Conservation (phyloP, 148 eudicot genomes). For the Rhododendron ferrugineum region DNA sequence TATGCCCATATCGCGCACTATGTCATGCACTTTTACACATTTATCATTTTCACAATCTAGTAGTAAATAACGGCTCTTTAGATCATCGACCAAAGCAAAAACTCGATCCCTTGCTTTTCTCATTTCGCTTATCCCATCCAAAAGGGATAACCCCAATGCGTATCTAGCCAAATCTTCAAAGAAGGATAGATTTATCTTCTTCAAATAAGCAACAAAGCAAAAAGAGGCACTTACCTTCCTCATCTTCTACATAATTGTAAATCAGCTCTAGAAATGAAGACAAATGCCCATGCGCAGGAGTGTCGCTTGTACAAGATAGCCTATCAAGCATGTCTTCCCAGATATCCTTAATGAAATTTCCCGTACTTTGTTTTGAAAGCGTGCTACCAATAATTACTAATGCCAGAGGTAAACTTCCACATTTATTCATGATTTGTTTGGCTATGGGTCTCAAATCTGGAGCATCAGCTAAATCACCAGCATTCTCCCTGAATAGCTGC, state of each 20-base stretch:
- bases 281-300: background rate
- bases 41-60: background rate
- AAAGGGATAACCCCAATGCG: conserved; percentile 26
- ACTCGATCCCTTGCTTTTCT: conserved; percentile 35
- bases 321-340: conserved; percentile 34
- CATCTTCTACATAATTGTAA: conserved; percentile 25
- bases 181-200: conserved; percentile 32
- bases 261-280: conserved; percentile 27
- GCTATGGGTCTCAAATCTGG: conserved; percentile 21
- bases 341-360: background rate
- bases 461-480: conserved; percentile 22
- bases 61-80: conserved; percentile 31
- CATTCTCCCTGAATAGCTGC: conserved; percentile 31
- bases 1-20: conserved; percentile 12
- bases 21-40: background rate
- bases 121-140: conserved; percentile 16
- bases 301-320: conserved; percentile 19
- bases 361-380: conserved; percentile 13
- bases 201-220: conserved; percentile 36
- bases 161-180: conserved; percentile 36
- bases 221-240: conserved; percentile 21
- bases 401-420: conserved; percentile 43
- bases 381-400: conserved; percentile 33
- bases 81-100: conserved; percentile 20
- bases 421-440: conserved; percentile 3